These are phyloP conservation scores for Plasmodium berghei DNA, from an alignment of 169 alveolate species.

Conservation along the genomic window DNA sequence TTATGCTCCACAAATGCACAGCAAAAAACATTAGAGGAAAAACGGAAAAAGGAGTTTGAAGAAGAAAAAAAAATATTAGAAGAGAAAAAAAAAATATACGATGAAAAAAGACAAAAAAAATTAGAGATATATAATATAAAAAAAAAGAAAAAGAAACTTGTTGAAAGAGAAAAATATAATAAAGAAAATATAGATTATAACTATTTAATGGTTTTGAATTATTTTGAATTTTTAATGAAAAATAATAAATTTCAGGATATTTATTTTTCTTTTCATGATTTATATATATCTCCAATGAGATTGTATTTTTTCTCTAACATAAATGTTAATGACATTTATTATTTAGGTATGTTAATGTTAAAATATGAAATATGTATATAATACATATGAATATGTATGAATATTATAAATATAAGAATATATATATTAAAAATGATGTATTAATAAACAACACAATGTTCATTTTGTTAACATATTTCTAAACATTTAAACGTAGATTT, in stretches of 20 bases:
- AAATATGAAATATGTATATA: not conserved
- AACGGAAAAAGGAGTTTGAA: constrained; percentile 48
- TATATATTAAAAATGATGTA: not conserved
- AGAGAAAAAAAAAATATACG: constrained; percentile 72
- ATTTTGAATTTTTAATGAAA: constrained; percentile 60
- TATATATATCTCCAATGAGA: constrained; percentile 74
- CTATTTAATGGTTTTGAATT: constrained; percentile 39
- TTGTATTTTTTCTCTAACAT: constrained; percentile 54
- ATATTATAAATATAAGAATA: too few species aligned
- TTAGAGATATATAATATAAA: constrained; percentile 60
- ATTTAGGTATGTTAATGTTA: constrained; percentile 37
- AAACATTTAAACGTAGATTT: constrained; percentile 22
- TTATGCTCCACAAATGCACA: not conserved
- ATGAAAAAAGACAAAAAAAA: constrained; percentile 66
- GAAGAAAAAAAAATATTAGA: constrained; percentile 51
- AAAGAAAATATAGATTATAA: constrained; percentile 67
- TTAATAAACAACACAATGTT: not conserved
- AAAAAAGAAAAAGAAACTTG: constrained; percentile 72
- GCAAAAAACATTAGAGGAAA: constrained; percentile 69
- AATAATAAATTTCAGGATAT: constrained; percentile 44
- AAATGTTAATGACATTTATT: constrained; percentile 61
- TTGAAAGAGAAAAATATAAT: constrained; percentile 65
- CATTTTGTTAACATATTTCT: constrained; percentile 3
- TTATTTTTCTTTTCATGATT: constrained; percentile 74
- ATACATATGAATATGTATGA: not conserved